A percentile compares a stretch with the other conserved stretches of the same genome.
phyloP scores from a whole-genome alignment of 2,329 filamentous ascomycete species.

The Scedosporium minutisporum region DNA sequence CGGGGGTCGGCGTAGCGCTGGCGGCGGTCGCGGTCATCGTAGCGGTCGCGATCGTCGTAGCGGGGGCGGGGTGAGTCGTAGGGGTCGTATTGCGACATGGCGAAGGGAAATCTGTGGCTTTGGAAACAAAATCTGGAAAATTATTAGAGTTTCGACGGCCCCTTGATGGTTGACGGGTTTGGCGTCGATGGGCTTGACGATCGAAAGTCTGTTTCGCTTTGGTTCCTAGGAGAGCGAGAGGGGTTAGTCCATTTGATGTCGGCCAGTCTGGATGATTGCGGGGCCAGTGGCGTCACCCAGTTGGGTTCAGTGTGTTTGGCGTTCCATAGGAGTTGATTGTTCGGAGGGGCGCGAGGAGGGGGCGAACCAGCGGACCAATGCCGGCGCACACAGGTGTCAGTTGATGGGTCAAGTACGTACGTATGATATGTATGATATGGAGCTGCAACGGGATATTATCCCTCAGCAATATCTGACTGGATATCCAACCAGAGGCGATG shows the following conservation, averaged over 20 bases:
- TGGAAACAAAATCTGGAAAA: slow-evolving; percentile 4
- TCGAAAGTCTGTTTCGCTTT: neutral
- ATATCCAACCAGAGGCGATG: no score
- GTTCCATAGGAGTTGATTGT: no score
- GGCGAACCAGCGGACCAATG: no score
- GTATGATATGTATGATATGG: no score
- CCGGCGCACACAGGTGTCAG: no score
- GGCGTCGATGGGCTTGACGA: neutral
- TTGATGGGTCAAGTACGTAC: no score
- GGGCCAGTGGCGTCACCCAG: neutral
- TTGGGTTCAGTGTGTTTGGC: neutral
- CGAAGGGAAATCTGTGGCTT: neutral
- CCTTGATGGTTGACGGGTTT: neutral
- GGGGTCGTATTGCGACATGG: slow-evolving; percentile 42
- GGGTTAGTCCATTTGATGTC: neutral
- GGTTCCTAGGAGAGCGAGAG: neutral
- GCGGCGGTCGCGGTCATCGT: slow-evolving; percentile 35
- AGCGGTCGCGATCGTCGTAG: slow-evolving; percentile 22
- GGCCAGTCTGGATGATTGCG: neutral
- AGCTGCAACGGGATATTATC: no score
- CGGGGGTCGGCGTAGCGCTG: slow-evolving; percentile 43
- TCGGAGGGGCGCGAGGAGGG: no score
- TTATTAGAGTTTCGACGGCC: slow-evolving; percentile 2
- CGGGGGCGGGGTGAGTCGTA: slow-evolving; percentile 34
- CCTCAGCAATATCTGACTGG: no score